Base-by-base conservation (phyloP, 1,139 yeast genomes). In the Yamadazyma sp. region DNA sequence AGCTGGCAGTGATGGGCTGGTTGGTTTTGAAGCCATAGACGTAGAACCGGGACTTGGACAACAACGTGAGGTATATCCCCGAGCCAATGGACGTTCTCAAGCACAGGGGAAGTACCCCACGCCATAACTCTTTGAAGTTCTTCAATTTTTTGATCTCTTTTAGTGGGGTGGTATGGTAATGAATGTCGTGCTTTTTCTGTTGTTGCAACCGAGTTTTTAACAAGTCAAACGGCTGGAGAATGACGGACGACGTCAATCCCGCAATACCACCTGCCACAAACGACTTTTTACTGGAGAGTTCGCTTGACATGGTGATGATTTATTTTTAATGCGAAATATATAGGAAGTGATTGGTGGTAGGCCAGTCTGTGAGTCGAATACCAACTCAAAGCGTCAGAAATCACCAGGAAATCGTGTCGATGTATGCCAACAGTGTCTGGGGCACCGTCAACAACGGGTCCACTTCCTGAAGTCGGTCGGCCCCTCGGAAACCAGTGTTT, bases 101-200 rank as follows among this genome's bases (percentile, higher is more conserved):
- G 1, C 95, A 90, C 21, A 96, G 86, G 0, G 97, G 97, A 28
- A 89, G 54, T 0, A 96, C 90, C 1, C 98, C 98, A 40, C 96
- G 71, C 98, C 98, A 92, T 37, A 90, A 67, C 40, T 81, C 82
- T 37, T 61, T 60, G 16, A 77, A 53, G 27, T 73, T 65, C 11
- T 70, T 63, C 25, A 82, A 56, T 35, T 74, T 69, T 39, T 61
- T 62, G 12, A 84, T 54, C 30, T 80, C 78, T 29, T 61, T 58
- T 35, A 62, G 37, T 50, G 73, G 54, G 24, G 68, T 50, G 35
- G 66, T 50, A 47, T 66, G 42, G 34, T 80, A 70, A 18, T 70
- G 59, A 7, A 59, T 54, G 27, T 71, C 64, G 10, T 51, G 47
- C 28, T 58, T 64, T 39, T 67, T 70, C 43, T 70, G 75, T 59